These are phyloP conservation scores for peach (Prunus persica) DNA, from an alignment of 306 rosid genomes.

Conservation along the genomic window Prunus_persica_NCBIv2 NC_034011.1:25732501-25733000, in stretches of 20 bases:
- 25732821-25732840: slow-evolving; percentile 96
- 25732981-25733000: slow-evolving; percentile 97
- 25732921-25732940: slow-evolving; percentile 44
- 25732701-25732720: background rate
- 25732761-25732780: slow-evolving; percentile 6
- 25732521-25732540: background rate
- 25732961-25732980: slow-evolving; percentile 86
- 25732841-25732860: slow-evolving; percentile 76
- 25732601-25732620: slow-evolving; percentile 1
- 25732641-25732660: background rate
- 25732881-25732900: slow-evolving; percentile 79
- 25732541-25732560: background rate
- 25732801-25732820: slow-evolving; percentile 23
- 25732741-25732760: background rate
- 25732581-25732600: background rate
- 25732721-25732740: background rate
- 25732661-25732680: background rate
- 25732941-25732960: slow-evolving; percentile 65
- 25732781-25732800: slow-evolving; percentile 22
- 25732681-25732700: background rate
- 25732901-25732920: slow-evolving; percentile 50
- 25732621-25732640: background rate
- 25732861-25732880: slow-evolving; percentile 50
- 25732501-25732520: background rate
- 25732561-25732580: background rate